Percentiles rank a stretch among this genome's conserved stretches.
Conservation (phyloP, 2,329 filamentous ascomycete genomes). For the Ophiostoma quercus region DNA sequence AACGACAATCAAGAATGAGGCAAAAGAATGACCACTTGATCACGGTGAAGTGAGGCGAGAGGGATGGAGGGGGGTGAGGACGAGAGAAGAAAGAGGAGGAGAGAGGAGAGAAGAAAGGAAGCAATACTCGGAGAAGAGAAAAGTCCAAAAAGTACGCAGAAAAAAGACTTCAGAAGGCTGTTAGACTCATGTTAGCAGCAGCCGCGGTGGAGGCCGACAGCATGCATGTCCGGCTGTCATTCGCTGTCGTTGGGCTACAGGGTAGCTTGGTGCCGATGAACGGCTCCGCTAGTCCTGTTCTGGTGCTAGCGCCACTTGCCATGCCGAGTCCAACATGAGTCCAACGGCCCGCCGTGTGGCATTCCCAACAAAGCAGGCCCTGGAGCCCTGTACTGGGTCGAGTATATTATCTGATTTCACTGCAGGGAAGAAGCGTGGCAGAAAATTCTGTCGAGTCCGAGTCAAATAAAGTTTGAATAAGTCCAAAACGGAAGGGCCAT, state of each 20-base stretch:
- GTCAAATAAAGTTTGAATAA: no score
- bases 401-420: neutral
- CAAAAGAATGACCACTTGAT: constrained; percentile 38
- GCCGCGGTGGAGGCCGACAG: neutral
- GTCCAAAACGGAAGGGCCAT: no score
- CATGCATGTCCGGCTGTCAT: neutral
- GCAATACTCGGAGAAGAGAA: neutral
- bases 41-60: constrained; percentile 26
- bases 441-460: neutral
- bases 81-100: neutral
- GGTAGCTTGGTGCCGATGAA: neutral
- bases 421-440: neutral
- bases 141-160: neutral
- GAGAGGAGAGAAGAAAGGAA: neutral
- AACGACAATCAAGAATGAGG: constrained; percentile 37
- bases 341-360: neutral
- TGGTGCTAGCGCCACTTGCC: neutral
- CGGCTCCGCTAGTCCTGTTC: neutral
- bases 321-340: neutral
- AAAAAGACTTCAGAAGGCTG: neutral
- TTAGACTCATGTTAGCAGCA: neutral
- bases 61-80: neutral
- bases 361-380: constrained; percentile 4
- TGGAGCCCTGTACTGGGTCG: neutral
- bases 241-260: no score